Evolutionary conservation across 208 protist genomes (phyloP).

Genomic region (Leptomonas seymouri): DNA sequence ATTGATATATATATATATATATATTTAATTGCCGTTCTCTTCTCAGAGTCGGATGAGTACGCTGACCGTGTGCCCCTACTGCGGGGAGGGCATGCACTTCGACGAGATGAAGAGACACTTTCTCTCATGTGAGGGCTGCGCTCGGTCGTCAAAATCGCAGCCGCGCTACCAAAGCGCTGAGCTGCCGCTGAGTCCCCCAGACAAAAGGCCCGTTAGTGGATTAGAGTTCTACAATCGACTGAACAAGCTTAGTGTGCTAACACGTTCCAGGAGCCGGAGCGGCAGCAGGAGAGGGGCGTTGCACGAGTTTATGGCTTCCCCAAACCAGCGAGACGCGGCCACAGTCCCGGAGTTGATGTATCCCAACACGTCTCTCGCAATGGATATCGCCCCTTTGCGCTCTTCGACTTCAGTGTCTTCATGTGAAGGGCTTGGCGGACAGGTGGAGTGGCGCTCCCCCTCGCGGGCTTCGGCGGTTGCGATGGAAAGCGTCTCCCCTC

Average conservation of each 20-base stretch:
- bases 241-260: conserved; percentile 30
- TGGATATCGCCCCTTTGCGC: conserved; percentile 6
- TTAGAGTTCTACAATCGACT: conserved; percentile 35
- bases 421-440: background rate
- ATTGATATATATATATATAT: too few species aligned
- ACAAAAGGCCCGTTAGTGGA: conserved; percentile 7
- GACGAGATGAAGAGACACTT: conserved; percentile 45
- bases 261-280: background rate
- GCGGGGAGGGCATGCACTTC: conserved; percentile 35
- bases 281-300: background rate
- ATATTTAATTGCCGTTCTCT: background rate
- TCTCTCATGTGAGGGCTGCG: conserved; percentile 29
- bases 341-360: conserved; percentile 11
- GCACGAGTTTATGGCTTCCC: background rate
- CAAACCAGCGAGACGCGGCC: background rate
- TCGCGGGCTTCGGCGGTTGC: conserved; percentile 1
- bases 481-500: background rate
- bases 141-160: background rate
- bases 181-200: background rate
- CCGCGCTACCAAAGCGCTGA: background rate
- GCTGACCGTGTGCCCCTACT: conserved; percentile 55
- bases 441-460: background rate
- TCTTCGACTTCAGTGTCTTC: background rate
- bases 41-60: conserved; percentile 24
- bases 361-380: conserved; percentile 13